Evolutionary conservation across 2,329 filamentous ascomycete species (phyloP).

Genomic region (Lachnellula arida): DNA sequence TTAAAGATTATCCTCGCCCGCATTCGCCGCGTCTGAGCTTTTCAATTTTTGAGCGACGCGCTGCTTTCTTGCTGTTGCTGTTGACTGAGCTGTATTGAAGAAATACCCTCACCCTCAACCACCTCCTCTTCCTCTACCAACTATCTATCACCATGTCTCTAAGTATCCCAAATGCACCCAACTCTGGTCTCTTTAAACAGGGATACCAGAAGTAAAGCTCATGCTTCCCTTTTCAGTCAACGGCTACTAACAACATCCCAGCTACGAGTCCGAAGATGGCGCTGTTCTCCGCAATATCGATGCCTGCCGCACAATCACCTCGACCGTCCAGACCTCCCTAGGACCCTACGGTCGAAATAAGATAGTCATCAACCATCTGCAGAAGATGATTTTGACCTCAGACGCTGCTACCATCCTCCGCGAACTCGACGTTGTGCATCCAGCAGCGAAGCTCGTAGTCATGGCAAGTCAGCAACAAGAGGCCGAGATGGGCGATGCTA

Average conservation of each 20-base stretch:
- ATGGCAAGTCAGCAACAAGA: constrained; percentile 99
- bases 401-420: constrained; percentile 96
- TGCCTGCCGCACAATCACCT: constrained; percentile 91
- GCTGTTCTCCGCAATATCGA: constrained; percentile 98
- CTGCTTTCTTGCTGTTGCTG: too few relatives aligned
- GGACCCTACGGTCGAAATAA: constrained; percentile 98
- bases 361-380: constrained; percentile 98
- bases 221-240: neutral
- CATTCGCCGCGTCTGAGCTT: constrained; percentile 7
- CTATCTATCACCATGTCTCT: constrained; percentile 68
- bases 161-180: constrained; percentile 90
- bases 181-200: constrained; percentile 88
- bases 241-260: constrained; percentile 41
- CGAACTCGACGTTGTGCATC: constrained; percentile 97
- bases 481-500: constrained; percentile 97
- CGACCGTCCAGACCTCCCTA: constrained; percentile 93
- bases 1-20: constrained; percentile 5
- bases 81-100: neutral
- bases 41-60: constrained; percentile 9
- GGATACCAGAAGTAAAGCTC: constrained; percentile 78
- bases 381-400: constrained; percentile 99
- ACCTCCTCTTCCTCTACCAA: neutral
- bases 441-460: constrained; percentile 92
- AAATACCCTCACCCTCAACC: constrained; percentile 3
- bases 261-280: constrained; percentile 98